Conservation (phyloP, 2,329 filamentous ascomycete species). For the Ophiostoma piceae region DNA sequence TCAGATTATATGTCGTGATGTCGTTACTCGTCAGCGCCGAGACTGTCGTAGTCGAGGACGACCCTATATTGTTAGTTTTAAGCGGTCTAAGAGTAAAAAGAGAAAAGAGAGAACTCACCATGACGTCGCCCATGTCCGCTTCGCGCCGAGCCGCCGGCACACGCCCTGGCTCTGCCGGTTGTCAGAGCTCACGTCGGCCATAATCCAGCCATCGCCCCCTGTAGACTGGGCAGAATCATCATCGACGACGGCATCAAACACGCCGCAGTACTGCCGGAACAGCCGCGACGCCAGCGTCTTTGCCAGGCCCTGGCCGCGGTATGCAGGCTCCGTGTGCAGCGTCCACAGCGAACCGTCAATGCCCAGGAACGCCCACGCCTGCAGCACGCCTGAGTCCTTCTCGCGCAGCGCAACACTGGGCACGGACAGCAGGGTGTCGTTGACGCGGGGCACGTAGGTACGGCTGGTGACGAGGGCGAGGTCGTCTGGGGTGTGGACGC, state of each 20-base stretch:
- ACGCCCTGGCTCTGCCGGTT: slow-evolving; percentile 59
- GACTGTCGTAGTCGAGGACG: slow-evolving; percentile 27
- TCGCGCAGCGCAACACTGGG: slow-evolving; percentile 45
- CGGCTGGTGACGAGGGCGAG: slow-evolving; percentile 50
- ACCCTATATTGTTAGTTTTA: slow-evolving; percentile 24
- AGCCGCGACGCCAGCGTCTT: slow-evolving; percentile 56
- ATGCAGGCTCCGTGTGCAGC: slow-evolving; percentile 56
- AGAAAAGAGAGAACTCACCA: slow-evolving; percentile 40
- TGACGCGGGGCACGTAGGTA: slow-evolving; percentile 52
- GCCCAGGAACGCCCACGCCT: slow-evolving; percentile 62
- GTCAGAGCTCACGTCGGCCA: slow-evolving; percentile 58
- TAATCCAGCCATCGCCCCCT: slow-evolving; percentile 45
- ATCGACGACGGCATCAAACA: slow-evolving; percentile 32
- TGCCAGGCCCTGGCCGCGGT: slow-evolving; percentile 58
- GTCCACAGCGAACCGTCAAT: slow-evolving; percentile 57
- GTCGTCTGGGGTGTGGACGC: slow-evolving; percentile 45
- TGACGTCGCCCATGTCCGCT: slow-evolving; percentile 49
- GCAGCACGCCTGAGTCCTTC: slow-evolving; percentile 37
- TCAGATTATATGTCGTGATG: neutral
- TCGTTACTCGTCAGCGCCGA: neutral
- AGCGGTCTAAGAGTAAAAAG: too few species aligned
- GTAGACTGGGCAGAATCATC: neutral
- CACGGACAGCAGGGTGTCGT: slow-evolving; percentile 42
- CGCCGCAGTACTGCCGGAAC: slow-evolving; percentile 45
- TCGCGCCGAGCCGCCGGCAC: slow-evolving; percentile 57